Base-by-base conservation (phyloP, 169 alveolate genomes). In the Blepharisma undulans region DNA sequence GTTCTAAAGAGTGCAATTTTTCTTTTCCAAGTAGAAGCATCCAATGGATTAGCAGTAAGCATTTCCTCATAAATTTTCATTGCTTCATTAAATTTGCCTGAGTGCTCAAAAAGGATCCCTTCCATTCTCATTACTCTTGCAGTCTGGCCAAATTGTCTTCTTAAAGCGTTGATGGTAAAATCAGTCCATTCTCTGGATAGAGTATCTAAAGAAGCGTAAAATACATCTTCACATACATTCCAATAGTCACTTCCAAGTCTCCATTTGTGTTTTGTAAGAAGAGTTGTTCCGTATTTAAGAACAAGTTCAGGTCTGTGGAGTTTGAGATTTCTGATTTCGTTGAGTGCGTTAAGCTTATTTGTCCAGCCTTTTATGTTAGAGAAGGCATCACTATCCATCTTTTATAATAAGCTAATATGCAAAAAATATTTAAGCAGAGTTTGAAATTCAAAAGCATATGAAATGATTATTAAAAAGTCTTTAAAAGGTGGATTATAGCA, bases 31-130 rank as follows among this genome's bases (percentile, higher is more conserved):
- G 84, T 86, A 66, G 25, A 8, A 22, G 25, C 29, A 72, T 86
- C 90, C 30, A 66, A 33, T 21, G 80, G 80, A 32, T 60, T 71
- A 25, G 25, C 8, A 8, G n/a, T 4, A 60, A 86, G 90, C n/a
- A 86, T 29, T 66, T 27, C 25, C 25, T 86, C 90, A 72, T 86
- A 86, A 66, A 72, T 36, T 86, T 60, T 36, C 72, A 25, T n/a
- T n/a, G 90, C 90, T 4, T 86, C 84, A 22, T 82, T 30, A 72
- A 86, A 86, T 72, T 1, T 1, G 19, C 90, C 90, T 25, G 80
- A 22, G 14, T 60, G 72, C 82, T 86, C 90, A 21, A 6, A 30
- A 6, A 66, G n/a, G 12, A 86, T 86, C 16, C 84, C 90, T 2
- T 72, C 61, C 34, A 86, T 18, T 66, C 90, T 60, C 82, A 19